phyloP scores from a whole-genome alignment of 192 early-diverging fungal genomes.

The Podila epigama region DNA sequence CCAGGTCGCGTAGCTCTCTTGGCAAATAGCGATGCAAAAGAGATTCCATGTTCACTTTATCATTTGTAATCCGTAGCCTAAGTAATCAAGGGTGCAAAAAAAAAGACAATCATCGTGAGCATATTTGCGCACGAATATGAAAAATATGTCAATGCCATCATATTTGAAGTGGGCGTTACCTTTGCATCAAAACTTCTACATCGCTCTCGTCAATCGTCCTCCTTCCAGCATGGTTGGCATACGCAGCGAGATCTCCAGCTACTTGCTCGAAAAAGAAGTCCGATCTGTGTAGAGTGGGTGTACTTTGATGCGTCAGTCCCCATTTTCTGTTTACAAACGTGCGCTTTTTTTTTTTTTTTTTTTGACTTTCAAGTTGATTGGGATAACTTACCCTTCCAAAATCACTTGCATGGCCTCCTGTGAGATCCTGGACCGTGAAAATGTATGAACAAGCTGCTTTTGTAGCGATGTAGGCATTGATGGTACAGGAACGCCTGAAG shows the following conservation, averaged over 20 bases:
- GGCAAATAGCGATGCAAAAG: conserved; percentile 44
- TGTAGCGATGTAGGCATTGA: conserved; percentile 36
- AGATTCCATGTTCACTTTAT: conserved; percentile 43
- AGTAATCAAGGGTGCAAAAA: background rate
- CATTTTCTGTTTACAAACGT: background rate
- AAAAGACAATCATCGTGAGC: too few relatives aligned
- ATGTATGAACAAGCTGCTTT: conserved; percentile 40
- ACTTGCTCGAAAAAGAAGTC: conserved; percentile 51
- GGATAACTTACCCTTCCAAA: conserved; percentile 43
- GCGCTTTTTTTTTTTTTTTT: background rate
- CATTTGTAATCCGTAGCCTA: conserved; percentile 39
- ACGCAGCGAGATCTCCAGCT: conserved; percentile 44
- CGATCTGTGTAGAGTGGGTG: conserved; percentile 14
- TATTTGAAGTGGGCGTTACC: too few relatives aligned
- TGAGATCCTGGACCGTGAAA: conserved; percentile 40
- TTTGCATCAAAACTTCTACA: conserved; percentile 47
- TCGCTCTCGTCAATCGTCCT: conserved; percentile 47
- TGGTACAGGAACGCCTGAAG: conserved; percentile 35
- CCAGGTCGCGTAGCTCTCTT: conserved; percentile 46
- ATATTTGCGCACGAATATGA: too few relatives aligned
- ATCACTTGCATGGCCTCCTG: conserved; percentile 48
- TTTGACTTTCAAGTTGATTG: background rate
- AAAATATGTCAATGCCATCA: too few relatives aligned
- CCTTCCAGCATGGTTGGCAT: conserved; percentile 49
- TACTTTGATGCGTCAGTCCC: background rate